Percentiles rank a stretch among this genome's conserved stretches.
phyloP scores from a whole-genome alignment of 192 early-diverging fungal genomes.

The Nowakowskiella sp. region DNA sequence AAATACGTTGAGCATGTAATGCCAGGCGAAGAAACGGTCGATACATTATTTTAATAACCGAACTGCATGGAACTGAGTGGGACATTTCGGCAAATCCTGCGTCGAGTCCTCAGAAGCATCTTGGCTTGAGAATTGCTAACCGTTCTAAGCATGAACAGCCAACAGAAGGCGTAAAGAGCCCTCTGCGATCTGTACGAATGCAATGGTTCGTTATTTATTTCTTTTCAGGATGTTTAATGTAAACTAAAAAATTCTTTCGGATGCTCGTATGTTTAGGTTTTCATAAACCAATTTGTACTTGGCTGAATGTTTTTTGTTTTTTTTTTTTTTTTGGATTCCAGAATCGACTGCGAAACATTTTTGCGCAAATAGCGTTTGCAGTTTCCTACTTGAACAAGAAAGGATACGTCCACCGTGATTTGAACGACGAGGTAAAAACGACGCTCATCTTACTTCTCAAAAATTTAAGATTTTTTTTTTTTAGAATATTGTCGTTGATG shows the following conservation, averaged over 20 bases:
- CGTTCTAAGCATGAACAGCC: not conserved
- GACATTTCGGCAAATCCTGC: slow-evolving; percentile 14
- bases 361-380: slow-evolving; percentile 39
- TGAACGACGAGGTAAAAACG: slow-evolving; percentile 42
- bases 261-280: slow-evolving; percentile 7
- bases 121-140: slow-evolving; percentile 19
- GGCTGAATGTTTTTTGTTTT: not conserved
- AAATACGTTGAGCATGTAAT: slow-evolving; percentile 37
- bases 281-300: slow-evolving; percentile 9
- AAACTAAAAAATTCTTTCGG: not conserved
- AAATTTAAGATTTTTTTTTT: no score
- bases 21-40: slow-evolving; percentile 15
- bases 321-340: slow-evolving; percentile 16
- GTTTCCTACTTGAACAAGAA: slow-evolving; percentile 27
- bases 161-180: slow-evolving; percentile 21
- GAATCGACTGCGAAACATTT: slow-evolving; percentile 21
- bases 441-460: no score
- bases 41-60: slow-evolving; percentile 41
- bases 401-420: slow-evolving; percentile 34
- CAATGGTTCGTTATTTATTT: slow-evolving; percentile 24
- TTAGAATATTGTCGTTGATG: slow-evolving; percentile 46
- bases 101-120: slow-evolving; percentile 24
- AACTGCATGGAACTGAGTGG: slow-evolving; percentile 42
- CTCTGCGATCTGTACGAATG: slow-evolving; percentile 47
- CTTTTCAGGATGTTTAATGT: slow-evolving; percentile 1